Percentiles rank a stretch among this genome's conserved stretches.
These are phyloP conservation scores for Oryza coarctata DNA, from an alignment of 176 grass and related monocot species.

Conservation along the genomic window DNA sequence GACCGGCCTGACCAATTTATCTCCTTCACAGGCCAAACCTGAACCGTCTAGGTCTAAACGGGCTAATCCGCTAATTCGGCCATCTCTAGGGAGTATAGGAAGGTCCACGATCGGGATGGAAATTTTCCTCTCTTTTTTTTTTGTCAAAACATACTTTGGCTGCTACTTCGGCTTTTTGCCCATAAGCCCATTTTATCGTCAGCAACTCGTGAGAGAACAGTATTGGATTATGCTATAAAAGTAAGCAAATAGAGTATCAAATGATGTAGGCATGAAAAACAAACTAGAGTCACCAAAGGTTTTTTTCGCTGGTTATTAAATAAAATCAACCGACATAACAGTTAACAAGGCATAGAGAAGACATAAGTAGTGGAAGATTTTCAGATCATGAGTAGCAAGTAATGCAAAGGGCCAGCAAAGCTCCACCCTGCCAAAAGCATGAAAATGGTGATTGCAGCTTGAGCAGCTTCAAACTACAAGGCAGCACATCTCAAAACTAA, in stretches of 20 bases:
- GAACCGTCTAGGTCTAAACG: too few species aligned
- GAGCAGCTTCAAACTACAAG: background rate
- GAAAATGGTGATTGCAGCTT: slow-evolving; percentile 7
- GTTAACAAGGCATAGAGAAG: background rate
- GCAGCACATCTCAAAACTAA: background rate
- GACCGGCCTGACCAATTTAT: too few species aligned
- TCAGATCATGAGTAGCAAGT: background rate
- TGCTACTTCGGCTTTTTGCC: too few species aligned
- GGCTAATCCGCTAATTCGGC: too few species aligned
- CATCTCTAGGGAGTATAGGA: too few species aligned
- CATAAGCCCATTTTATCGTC: too few species aligned
- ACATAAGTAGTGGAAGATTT: slow-evolving; percentile 13
- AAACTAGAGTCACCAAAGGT: background rate
- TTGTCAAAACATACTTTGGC: too few species aligned
- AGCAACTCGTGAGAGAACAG: background rate
- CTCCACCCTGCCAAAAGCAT: background rate
- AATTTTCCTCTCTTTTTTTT: too few species aligned
- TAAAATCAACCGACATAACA: background rate
- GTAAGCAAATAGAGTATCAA: slow-evolving; percentile 10
- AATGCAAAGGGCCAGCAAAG: slow-evolving; percentile 12
- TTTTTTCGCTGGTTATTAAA: background rate
- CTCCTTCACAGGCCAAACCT: too few species aligned
- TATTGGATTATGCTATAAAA: slow-evolving; percentile 17
- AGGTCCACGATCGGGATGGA: too few species aligned
- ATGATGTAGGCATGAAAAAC: background rate